phyloP scores from a whole-genome alignment of 176 grass and related monocot species.

The Canna indica region DNA sequence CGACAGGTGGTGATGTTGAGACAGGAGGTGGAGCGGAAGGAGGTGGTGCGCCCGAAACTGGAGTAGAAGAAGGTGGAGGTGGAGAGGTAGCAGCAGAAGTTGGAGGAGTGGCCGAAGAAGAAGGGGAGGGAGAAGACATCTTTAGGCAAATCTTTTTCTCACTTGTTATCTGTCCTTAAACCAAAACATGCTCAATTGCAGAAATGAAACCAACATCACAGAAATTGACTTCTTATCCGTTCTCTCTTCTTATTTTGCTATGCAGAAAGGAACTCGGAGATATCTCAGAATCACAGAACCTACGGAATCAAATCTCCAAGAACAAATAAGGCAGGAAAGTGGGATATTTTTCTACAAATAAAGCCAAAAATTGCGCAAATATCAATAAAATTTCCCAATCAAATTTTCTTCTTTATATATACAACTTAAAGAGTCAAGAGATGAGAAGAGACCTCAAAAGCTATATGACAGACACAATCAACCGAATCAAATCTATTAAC shows the following conservation, averaged over 20 bases:
- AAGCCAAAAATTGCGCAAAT: not conserved
- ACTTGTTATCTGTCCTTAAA: not conserved
- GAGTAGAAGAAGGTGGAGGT: not conserved
- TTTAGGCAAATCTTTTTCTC: not conserved
- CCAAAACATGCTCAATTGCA: not conserved
- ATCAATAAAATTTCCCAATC: not conserved
- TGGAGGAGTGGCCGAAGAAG: constrained; percentile 2
- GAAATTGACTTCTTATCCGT: not conserved
- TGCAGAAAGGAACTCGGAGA: not conserved
- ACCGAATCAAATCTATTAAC: not conserved
- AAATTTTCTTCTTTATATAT: too few species aligned
- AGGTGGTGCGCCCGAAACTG: constrained; percentile 23
- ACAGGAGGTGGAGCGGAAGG: constrained; percentile 11
- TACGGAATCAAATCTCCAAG: not conserved
- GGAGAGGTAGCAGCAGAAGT: not conserved
- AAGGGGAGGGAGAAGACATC: constrained; percentile 13
- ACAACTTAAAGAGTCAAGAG: not conserved
- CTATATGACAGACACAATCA: too few species aligned
- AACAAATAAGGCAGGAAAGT: not conserved
- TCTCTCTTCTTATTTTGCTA: not conserved
- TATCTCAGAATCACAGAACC: not conserved
- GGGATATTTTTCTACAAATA: not conserved
- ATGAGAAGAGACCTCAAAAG: not conserved
- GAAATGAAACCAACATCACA: not conserved
- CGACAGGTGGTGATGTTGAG: constrained; percentile 4